Evolutionary conservation across 1,284 basidiomycete genomes (phyloP).

Genomic region (Ceraceosorus guamensis): DNA sequence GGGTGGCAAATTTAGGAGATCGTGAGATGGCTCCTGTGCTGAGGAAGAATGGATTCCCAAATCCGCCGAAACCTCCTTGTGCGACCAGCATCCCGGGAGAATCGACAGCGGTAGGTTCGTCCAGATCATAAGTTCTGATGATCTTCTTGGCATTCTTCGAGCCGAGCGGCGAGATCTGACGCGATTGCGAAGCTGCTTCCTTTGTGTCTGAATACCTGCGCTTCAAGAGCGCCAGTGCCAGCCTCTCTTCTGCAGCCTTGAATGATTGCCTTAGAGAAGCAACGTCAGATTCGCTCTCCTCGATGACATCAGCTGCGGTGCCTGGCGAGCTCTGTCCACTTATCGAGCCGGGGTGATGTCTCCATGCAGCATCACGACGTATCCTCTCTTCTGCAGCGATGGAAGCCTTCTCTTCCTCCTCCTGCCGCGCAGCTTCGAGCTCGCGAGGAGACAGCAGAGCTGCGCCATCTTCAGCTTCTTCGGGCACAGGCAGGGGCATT

Average conservation of each 20-base stretch:
- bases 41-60: constrained; percentile 83
- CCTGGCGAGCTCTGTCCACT: constrained; percentile 3
- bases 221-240: constrained; percentile 7
- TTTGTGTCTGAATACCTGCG: not conserved
- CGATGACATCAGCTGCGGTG: not conserved
- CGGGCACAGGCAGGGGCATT: constrained; percentile 7
- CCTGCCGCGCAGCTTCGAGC: constrained; percentile 1
- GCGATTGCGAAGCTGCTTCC: too few species aligned
- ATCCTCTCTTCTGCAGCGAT: not conserved
- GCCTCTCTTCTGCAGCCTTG: constrained; percentile 10
- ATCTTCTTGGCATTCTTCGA: not conserved
- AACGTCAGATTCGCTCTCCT: constrained; percentile 9
- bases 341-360: constrained; percentile 36
- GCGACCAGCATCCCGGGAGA: constrained; percentile 36
- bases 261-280: constrained; percentile 4
- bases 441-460: not conserved
- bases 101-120: constrained; percentile 28
- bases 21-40: constrained; percentile 49
- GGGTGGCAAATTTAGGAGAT: constrained; percentile 51
- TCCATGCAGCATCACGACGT: constrained; percentile 37
- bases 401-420: constrained; percentile 1
- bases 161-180: not conserved
- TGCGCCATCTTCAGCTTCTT: not conserved
- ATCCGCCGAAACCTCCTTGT: constrained; percentile 72
- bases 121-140: constrained; percentile 23